Conservation (phyloP, 2,329 filamentous ascomycete genomes). For the Phyllosticta citribraziliensis region DNA sequence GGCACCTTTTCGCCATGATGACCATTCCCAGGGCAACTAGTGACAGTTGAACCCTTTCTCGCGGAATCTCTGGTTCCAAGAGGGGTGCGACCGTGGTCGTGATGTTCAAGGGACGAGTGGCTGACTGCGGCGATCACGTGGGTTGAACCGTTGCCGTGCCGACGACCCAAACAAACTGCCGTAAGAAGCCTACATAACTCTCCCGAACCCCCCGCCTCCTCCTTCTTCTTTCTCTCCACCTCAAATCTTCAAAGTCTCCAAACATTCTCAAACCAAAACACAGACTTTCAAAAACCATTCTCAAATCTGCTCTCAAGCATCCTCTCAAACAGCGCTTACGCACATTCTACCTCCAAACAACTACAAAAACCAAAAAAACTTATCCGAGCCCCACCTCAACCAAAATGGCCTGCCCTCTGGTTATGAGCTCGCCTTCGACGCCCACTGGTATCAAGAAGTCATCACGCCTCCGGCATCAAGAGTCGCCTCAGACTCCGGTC, state of each 20-base stretch:
- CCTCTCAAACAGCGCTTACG: not conserved
- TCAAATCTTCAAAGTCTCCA: not conserved
- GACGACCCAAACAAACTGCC: conserved; percentile 8
- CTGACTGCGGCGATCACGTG: too few species aligned
- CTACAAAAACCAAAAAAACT: too few species aligned
- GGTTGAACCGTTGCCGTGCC: not conserved
- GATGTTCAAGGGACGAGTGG: too few species aligned
- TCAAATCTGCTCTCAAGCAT: not conserved
- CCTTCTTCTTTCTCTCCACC: not conserved
- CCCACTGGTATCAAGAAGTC: conserved; percentile 9
- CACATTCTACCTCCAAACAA: too few species aligned
- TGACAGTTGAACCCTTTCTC: not conserved
- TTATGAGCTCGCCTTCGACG: conserved; percentile 9
- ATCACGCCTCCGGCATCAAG: not conserved
- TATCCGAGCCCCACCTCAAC: not conserved
- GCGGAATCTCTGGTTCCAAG: not conserved
- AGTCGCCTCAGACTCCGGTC: conserved; percentile 6
- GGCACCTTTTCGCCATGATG: not conserved
- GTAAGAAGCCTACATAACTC: conserved; percentile 8
- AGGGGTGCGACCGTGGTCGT: too few species aligned
- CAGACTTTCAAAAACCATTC: not conserved
- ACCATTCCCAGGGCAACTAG: not conserved
- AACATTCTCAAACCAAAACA: not conserved
- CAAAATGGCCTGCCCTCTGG: conserved; percentile 8
- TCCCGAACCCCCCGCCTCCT: too few species aligned